Base-by-base conservation (phyloP, 1,284 basidiomycete genomes). In the Stereum hirsutum region DNA sequence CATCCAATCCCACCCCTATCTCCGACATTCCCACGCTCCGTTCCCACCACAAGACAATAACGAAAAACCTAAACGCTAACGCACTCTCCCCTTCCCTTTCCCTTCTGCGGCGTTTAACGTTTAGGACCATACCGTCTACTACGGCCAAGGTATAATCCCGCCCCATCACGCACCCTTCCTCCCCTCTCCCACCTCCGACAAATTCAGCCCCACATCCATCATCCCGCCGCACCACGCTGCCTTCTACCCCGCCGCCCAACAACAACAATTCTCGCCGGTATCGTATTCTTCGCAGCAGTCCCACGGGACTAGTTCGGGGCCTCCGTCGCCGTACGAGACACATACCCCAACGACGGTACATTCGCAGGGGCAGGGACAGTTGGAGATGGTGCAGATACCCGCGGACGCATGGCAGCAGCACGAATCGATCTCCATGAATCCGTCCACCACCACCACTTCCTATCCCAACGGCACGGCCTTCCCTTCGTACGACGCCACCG, bases 141-240 rank as follows among this genome's bases (percentile, higher is more conserved):
- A n/a, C n/a, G n/a, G n/a, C n/a, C n/a, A n/a, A n/a, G n/a, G n/a
- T n/a, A n/a, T n/a, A n/a, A n/a, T n/a, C n/a, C n/a, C n/a, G n/a
- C n/a, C n/a, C n/a, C n/a, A n/a, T n/a, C n/a, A 21, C 33, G 30
- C 20, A 21, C 32, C 32, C 35, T 24, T 23, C 17, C 10, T 28
- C 27, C 17, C 19, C 33, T 39, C 42, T 25, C 52, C 73, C 70
- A 59, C 63, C 20, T 62, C 65, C 46, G 68, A 71, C 41, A 66
- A 68, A 52, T 63, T 72, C 50, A 61, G 66, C 5, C 23, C 12
- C 10, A 31, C 23, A 20, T 41, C 33, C 28, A 30, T 32, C 27
- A 14, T 15, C 7, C 41, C 28, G 4, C 24, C 41, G 4, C 45
- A 46, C 20, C 40, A 46, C 24, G 24, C 45, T 19, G 59, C 57